Conservation (phyloP, 371 early-diverging fungal species). For the Syncephalis plumigaleata region DNA sequence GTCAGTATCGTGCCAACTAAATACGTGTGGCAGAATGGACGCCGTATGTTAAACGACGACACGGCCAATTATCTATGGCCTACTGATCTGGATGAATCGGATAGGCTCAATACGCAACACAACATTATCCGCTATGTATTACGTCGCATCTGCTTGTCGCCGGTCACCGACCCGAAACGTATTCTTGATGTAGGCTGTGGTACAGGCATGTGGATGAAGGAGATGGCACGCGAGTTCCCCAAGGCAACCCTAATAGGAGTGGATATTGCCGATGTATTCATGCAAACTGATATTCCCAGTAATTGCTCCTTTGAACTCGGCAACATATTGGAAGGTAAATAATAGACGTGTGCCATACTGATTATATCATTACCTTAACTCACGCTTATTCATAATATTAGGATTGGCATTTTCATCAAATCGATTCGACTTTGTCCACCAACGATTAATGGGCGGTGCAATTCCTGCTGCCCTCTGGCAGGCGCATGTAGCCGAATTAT, state of each 20-base stretch:
- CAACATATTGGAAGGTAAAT: not conserved
- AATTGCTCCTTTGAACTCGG: not conserved
- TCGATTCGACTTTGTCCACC: constrained; percentile 17
- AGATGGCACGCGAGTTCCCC: constrained; percentile 34
- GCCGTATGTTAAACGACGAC: no score
- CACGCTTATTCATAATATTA: constrained; percentile 9
- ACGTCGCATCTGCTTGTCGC: constrained; percentile 23
- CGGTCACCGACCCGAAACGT: constrained; percentile 21
- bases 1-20: no score
- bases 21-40: no score
- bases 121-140: not conserved
- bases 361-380: constrained; percentile 12
- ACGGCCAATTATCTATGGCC: no score
- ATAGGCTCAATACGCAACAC: not conserved
- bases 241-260: constrained; percentile 27
- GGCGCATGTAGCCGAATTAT: constrained; percentile 14
- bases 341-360: not conserved
- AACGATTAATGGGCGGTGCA: constrained; percentile 13
- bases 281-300: not conserved
- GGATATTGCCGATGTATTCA: constrained; percentile 1
- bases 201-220: constrained; percentile 34
- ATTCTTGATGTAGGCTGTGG: constrained; percentile 34
- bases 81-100: no score
- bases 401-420: constrained; percentile 16
- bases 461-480: constrained; percentile 10